phyloP scores from a whole-genome alignment of 1,284 basidiomycete genomes.

The Austroboletus niveus region DNA sequence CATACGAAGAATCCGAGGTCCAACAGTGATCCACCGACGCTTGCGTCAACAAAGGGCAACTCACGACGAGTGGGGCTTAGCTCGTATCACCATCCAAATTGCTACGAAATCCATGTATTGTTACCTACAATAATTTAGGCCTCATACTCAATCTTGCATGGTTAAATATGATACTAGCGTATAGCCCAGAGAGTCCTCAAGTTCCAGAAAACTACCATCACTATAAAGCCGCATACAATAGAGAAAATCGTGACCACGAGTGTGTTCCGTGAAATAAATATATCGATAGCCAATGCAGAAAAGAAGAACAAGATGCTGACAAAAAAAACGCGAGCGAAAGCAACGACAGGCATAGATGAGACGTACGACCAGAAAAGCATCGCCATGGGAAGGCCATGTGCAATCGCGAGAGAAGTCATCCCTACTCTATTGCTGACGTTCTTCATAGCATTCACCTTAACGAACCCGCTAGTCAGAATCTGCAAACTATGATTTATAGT shows the following conservation, averaged over 20 bases:
- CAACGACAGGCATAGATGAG: too few relatives aligned
- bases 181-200: neutral
- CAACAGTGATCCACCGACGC: too few relatives aligned
- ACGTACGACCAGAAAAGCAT: neutral
- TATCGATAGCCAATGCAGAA: neutral
- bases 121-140: neutral
- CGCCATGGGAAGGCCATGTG: constrained; percentile 5
- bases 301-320: neutral
- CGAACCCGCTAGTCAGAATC: neutral
- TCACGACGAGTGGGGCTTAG: too few relatives aligned
- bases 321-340: neutral
- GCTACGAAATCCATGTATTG: too few relatives aligned
- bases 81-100: too few relatives aligned
- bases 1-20: too few relatives aligned
- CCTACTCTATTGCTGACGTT: neutral
- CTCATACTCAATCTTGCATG: too few relatives aligned
- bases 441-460: neutral
- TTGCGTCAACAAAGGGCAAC: too few relatives aligned
- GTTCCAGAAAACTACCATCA: neutral
- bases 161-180: too few relatives aligned
- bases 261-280: neutral
- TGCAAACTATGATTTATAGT: neutral
- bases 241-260: too few relatives aligned
- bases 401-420: constrained; percentile 2
- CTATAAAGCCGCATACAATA: neutral